Base-by-base conservation (phyloP, 306 rosid genomes). In the Parietaria judaica region DNA sequence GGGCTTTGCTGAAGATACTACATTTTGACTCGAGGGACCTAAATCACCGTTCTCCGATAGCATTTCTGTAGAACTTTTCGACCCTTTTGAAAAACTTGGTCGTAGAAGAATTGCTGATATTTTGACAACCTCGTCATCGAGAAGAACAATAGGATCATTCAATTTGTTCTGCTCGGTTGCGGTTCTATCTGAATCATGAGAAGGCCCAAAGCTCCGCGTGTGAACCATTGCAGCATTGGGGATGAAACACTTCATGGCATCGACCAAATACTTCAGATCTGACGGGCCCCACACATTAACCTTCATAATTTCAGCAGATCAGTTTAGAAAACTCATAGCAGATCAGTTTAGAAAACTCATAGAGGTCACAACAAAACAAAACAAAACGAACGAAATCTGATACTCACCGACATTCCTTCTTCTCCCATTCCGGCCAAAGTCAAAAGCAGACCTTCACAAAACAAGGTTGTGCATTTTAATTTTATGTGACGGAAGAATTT, bases 361-460 rank as follows among this genome's bases (percentile, higher is more conserved):
- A 11, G 4, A 1, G 8, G 49, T 57, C 36, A 9, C 35, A 7
- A 61, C 31, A 38, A 10, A 48, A 61, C 8, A 8, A 31, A 65
- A 35, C 35, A 17, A 51, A 35, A 65, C 44, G 59, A 67, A 64
- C 38, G 44, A 45, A 55, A 38, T 57, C 56, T 14, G 63, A 70
- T 65, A 81, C 98, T 79, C 63, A 92, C 98, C 56, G 85, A 80
- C 88, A 88, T 76, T 71, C 95, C 96, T 66, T 77, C 89, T 3
- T 87, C 96, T 67, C 98, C 96, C 76, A 86, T 83, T 71, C 92
- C 92, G 72, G 96, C 95, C 86, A 92, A 82, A 66, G 96, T 92
- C 72, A 92, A 86, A 64, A 92, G 80, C 72, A 92, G 76, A 63
- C 98, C 97, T 87, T 80, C 36, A 65, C 36, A 65, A 60, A 67